Evolutionary conservation across 2,329 filamentous ascomycete genomes (phyloP).

Genomic region (Ceratocystis eucalypticola): DNA sequence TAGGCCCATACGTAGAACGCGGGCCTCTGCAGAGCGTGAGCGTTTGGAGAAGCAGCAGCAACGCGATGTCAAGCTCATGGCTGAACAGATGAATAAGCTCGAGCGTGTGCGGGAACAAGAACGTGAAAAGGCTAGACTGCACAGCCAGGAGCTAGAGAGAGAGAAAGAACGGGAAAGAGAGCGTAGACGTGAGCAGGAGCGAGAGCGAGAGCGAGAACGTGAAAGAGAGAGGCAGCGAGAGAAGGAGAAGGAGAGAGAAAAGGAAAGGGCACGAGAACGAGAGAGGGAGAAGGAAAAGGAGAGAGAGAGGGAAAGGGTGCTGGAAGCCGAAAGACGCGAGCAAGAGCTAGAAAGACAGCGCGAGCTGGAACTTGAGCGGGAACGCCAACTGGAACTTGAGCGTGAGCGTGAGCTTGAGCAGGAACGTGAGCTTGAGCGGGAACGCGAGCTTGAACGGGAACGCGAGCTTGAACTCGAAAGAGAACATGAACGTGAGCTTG

Average conservation of each 20-base stretch:
- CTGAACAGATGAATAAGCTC: conserved; percentile 47
- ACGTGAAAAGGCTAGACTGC: conserved; percentile 50
- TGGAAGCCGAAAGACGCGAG: conserved; percentile 16
- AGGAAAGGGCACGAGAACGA: conserved; percentile 20
- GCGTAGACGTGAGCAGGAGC: conserved; percentile 22
- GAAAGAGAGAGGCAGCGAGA: conserved; percentile 2
- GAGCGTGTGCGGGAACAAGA: conserved; percentile 58
- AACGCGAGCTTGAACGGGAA: not conserved
- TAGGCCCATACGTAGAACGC: conserved; percentile 34
- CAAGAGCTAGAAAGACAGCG: conserved; percentile 7
- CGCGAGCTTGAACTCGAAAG: conserved; percentile 8
- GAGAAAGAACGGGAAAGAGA: conserved; percentile 37
- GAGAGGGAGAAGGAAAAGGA: conserved; percentile 21
- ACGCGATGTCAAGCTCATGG: conserved; percentile 48
- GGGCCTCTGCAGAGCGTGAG: conserved; percentile 47
- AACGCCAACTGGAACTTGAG: not conserved
- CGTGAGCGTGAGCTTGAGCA: not conserved
- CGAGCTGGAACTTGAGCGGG: not conserved
- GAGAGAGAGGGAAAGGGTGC: conserved; percentile 21
- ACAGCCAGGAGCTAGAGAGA: conserved; percentile 46
- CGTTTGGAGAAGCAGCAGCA: conserved; percentile 53
- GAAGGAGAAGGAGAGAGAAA: conserved; percentile 17
- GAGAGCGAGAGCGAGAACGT: not conserved
- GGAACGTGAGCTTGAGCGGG: not conserved
- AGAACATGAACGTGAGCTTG: conserved; percentile 9